Evolutionary conservation across 1,139 yeast species (phyloP).

Genomic region (Meyerozyma athensensis): DNA sequence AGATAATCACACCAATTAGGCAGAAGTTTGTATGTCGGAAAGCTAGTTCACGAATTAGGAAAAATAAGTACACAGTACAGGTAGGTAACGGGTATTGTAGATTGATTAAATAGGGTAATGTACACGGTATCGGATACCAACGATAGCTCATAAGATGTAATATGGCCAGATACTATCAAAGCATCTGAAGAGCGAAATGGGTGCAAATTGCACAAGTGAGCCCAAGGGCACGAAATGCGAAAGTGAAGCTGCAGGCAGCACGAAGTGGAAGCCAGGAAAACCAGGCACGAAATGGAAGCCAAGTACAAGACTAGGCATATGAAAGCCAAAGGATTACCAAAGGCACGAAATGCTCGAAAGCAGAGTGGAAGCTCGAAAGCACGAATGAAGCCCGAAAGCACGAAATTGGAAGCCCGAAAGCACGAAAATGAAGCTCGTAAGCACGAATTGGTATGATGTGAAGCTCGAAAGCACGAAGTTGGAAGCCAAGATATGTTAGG

Average conservation of each 20-base stretch:
- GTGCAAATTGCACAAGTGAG: not conserved
- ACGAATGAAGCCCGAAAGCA: constrained; percentile 2
- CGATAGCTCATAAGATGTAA: too few relatives aligned
- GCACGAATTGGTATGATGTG: not conserved
- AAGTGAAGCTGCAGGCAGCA: not conserved
- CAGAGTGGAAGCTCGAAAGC: not conserved
- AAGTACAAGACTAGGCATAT: not conserved
- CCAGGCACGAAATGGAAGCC: constrained; percentile 1
- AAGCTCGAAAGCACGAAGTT: constrained; percentile 2
- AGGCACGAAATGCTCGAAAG: constrained; percentile 1
- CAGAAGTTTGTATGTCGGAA: too few relatives aligned
- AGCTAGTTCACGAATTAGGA: too few relatives aligned
- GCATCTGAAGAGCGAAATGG: constrained; percentile 1
- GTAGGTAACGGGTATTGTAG: not conserved
- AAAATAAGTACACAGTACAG: too few relatives aligned
- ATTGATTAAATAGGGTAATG: not conserved
- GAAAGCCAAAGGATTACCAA: constrained; percentile 2
- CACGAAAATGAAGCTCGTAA: not conserved
- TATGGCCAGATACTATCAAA: too few relatives aligned
- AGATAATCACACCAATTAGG: too few relatives aligned
- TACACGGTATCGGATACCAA: constrained; percentile 1
- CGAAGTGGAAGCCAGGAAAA: not conserved
- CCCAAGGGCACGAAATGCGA: constrained; percentile 2
- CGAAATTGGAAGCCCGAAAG: constrained; percentile 1
- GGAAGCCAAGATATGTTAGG: not conserved